These are phyloP conservation scores for Picea glauca DNA, from an alignment of 75 land plant species.

Conservation along the genomic window DNA sequence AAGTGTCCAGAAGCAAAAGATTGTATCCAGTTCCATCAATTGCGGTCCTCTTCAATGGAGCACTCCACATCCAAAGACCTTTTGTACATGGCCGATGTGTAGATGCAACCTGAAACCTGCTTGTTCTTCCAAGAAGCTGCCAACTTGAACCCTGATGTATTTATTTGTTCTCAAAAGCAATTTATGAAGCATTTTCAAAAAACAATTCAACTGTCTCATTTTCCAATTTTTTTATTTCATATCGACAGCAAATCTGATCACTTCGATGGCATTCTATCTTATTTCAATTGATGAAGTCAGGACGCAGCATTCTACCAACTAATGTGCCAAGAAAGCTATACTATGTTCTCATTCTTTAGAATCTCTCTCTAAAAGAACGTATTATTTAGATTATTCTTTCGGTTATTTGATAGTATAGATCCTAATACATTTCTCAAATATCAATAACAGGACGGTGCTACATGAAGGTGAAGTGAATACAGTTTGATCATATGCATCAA, in stretches of 20 bases:
- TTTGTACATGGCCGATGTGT: conserved; percentile 42
- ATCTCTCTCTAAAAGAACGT: no score
- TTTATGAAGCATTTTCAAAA: background rate
- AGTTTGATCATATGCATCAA: conserved; percentile 44
- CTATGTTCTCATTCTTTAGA: no score
- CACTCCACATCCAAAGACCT: conserved; percentile 51
- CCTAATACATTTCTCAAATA: background rate
- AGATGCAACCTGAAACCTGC: conserved; percentile 34
- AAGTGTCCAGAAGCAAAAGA: conserved; percentile 36
- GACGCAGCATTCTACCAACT: no score
- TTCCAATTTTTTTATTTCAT: background rate
- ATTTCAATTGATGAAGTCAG: background rate
- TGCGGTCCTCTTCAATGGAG: conserved; percentile 33
- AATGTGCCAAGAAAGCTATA: no score
- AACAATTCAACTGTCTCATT: background rate
- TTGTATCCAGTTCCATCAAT: conserved; percentile 39
- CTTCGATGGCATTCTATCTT: no score
- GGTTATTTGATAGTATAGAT: no score
- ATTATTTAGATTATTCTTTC: no score
- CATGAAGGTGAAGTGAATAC: conserved; percentile 9
- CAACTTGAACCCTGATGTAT: no score
- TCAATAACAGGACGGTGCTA: background rate
- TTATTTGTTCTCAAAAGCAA: no score
- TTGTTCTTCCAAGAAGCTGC: conserved; percentile 32
- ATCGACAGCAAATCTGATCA: no score